phyloP scores from a whole-genome alignment of 441 rosid genomes.

The Syzygium malaccense region DNA sequence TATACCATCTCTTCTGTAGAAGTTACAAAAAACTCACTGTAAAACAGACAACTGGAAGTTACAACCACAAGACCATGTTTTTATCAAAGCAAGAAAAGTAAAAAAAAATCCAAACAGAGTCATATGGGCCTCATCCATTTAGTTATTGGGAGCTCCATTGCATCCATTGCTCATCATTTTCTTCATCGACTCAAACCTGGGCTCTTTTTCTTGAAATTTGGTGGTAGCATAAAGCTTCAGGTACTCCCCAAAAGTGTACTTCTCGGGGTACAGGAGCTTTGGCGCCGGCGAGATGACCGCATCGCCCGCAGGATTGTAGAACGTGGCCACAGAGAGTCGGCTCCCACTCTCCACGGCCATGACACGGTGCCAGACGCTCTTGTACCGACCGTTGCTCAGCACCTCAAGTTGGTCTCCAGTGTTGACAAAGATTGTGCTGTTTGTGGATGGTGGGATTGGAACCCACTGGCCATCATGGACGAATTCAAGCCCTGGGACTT shows the following conservation, averaged over 20 bases:
- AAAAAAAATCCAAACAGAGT: not conserved
- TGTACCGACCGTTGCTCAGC: constrained; percentile 71
- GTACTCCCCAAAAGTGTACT: constrained; percentile 63
- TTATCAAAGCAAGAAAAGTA: not conserved
- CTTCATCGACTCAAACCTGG: constrained; percentile 67
- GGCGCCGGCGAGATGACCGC: constrained; percentile 74
- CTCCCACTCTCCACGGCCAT: constrained; percentile 65
- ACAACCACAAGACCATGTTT: not conserved
- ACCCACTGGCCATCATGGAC: constrained; percentile 46
- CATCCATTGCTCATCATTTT: constrained; percentile 22
- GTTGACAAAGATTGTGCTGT: constrained; percentile 69
- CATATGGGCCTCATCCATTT: not conserved
- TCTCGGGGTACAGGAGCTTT: constrained; percentile 48
- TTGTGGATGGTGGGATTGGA: constrained; percentile 64
- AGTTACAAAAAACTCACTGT: not conserved
- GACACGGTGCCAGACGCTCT: constrained; percentile 66
- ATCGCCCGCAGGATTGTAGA: constrained; percentile 77
- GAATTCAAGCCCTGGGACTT: constrained; percentile 63
- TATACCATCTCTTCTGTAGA: not conserved
- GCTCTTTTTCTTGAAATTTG: constrained; percentile 61
- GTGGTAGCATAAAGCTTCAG: constrained; percentile 64
- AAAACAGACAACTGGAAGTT: not conserved
- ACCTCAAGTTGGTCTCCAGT: constrained; percentile 81
- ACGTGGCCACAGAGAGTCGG: constrained; percentile 81
- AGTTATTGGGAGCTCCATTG: not conserved